Evolutionary conservation across 257 asterid species (phyloP).

Genomic region (Nicotiana paniculata): DNA sequence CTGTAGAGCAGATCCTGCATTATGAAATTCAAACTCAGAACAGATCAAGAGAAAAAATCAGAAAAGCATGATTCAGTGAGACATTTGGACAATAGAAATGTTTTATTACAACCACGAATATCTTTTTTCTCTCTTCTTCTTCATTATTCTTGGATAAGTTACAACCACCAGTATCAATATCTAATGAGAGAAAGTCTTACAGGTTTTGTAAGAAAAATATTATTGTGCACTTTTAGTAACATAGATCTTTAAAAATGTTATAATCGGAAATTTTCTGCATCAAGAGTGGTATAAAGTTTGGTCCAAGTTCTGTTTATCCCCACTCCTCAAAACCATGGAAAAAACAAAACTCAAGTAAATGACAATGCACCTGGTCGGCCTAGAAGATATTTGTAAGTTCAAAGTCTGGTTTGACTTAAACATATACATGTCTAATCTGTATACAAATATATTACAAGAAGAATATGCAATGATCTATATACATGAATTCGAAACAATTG

Average conservation of each 20-base stretch:
- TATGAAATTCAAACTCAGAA: neutral
- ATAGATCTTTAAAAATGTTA: too few species aligned
- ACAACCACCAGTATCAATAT: neutral
- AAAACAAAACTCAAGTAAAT: too few species aligned
- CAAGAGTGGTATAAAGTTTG: neutral
- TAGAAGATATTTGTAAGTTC: neutral
- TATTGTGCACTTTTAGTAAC: neutral
- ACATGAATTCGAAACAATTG: too few species aligned
- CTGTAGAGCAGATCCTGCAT: slow-evolving; percentile 46
- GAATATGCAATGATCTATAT: too few species aligned
- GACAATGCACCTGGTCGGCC: neutral
- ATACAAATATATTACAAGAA: too few species aligned
- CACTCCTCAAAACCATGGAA: neutral
- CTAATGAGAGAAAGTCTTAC: neutral
- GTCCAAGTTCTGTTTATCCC: neutral
- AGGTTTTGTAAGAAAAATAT: neutral
- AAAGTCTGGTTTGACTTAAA: neutral
- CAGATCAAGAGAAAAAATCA: neutral
- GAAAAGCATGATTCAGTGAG: neutral
- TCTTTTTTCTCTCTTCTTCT: neutral
- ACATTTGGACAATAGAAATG: neutral
- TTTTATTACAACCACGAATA: neutral
- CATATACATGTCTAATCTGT: neutral
- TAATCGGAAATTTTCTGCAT: neutral
- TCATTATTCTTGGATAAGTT: neutral